A percentile compares a stretch with the other conserved stretches of the same genome.
Evolutionary conservation across 495 filamentous ascomycete genomes (phyloP).

Genomic region (Penicillium waksmanii): DNA sequence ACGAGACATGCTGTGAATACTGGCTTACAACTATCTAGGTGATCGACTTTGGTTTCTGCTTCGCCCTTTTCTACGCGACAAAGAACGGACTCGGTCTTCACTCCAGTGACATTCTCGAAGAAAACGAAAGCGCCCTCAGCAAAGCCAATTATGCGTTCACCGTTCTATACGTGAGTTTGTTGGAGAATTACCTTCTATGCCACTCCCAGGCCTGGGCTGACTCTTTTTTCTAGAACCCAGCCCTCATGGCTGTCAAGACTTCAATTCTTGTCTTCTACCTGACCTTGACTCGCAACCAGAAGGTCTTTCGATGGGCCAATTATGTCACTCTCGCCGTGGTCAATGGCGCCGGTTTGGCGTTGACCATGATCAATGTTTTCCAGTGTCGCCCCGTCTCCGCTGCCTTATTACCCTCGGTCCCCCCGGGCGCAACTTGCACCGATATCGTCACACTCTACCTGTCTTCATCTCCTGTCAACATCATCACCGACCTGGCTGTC

Average conservation of each 20-base stretch:
- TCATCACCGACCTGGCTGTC: constrained; percentile 82
- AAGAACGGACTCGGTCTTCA: constrained; percentile 77
- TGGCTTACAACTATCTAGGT: constrained; percentile 41
- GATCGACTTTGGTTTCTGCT: constrained; percentile 74
- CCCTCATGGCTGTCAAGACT: constrained; percentile 75
- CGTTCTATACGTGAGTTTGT: constrained; percentile 74
- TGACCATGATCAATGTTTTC: constrained; percentile 86
- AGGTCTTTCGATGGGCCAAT: constrained; percentile 70
- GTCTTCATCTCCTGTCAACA: constrained; percentile 81
- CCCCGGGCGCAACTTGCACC: constrained; percentile 58
- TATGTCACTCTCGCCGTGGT: constrained; percentile 73
- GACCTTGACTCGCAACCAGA: constrained; percentile 73
- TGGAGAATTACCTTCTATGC: not conserved
- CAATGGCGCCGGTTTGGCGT: constrained; percentile 72
- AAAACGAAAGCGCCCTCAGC: constrained; percentile 54
- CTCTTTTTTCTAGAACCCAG: constrained; percentile 67
- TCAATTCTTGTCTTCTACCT: constrained; percentile 92
- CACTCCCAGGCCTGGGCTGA: not conserved
- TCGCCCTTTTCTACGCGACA: constrained; percentile 75
- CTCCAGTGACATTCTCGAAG: constrained; percentile 59
- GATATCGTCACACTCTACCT: constrained; percentile 82
- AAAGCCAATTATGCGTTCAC: constrained; percentile 79
- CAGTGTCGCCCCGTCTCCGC: constrained; percentile 79
- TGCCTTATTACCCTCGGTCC: constrained; percentile 55
- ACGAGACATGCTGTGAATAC: not conserved